Base-by-base conservation (phyloP, 2,329 filamentous ascomycete species). In the Aspergillus sojae region DNA sequence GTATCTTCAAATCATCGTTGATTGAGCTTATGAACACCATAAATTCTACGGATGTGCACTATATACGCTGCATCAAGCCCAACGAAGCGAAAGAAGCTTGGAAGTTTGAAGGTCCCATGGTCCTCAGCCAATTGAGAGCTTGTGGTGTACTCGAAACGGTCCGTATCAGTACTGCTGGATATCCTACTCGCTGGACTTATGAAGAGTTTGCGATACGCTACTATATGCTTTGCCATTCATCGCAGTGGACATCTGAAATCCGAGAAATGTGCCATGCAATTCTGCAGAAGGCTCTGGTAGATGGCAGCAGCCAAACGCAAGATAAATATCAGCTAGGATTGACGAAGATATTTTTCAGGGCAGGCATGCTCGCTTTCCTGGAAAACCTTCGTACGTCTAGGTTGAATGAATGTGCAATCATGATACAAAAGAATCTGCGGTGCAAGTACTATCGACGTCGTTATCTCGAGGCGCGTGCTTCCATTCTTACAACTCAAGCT, bases 51-150 rank as follows among this genome's bases (percentile, higher is more conserved):
- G 95, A 99, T 77, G 95, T 98, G 23, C 95, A 99, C 80, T 99
- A 99, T 80, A 99, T 99, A 75, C 90, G 95, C 71, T 99, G 95
- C 78, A 98, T 99, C 81, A 99, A 99, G 82, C 95, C 95, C 36
- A 99, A 99, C 77, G 95, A 99, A 80, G 92, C 89, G 57, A 99
- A 99, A 80, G 92, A 92, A 74, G 88, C 95, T 0, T 99, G 95
- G 95, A 94, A 96, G 73, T 99, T 98, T 66, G 95, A 99, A 76
- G 95, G 95, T 0, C 95, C 96, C 3, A 99, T 99, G 95, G 95
- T 99, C 70, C 86, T 99, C 65, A 97, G 93, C 79, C 95, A 99
- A 80, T 84, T 99, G 72, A 90, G 96, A 79, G 95, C 95, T 80
- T 99, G 95, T 81, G 95, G 95, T 94, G 96, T 99, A 43, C 87